Conservation (phyloP, 805 yeast species). For the Saturnispora halmiae region DNA sequence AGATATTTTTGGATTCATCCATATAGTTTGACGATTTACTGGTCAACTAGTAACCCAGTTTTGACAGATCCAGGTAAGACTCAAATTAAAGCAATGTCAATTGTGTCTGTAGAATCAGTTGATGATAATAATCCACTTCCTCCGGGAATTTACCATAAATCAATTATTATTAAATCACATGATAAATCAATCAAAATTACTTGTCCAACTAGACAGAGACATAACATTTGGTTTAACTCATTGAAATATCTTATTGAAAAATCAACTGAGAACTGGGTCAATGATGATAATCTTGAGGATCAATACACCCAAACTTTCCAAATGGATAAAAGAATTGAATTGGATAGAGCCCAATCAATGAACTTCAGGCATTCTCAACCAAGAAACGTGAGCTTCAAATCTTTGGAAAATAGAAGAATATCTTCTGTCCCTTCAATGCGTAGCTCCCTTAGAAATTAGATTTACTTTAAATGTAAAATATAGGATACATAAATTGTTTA, state of each 20-base stretch:
- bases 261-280: slow-evolving; percentile 47
- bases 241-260: slow-evolving; percentile 64
- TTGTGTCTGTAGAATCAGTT: slow-evolving; percentile 67
- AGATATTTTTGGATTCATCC: slow-evolving; percentile 97
- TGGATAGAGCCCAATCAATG: slow-evolving; percentile 24
- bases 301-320: slow-evolving; percentile 24
- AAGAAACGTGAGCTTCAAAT: slow-evolving; percentile 12
- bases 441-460: slow-evolving; percentile 9
- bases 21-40: slow-evolving; percentile 78
- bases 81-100: slow-evolving; percentile 72
- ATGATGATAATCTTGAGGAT: slow-evolving; percentile 38
- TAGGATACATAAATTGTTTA: background rate
- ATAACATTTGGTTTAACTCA: slow-evolving; percentile 85
- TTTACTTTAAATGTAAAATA: background rate
- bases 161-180: slow-evolving; percentile 61
- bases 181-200: slow-evolving; percentile 66
- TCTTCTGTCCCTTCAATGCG: slow-evolving; percentile 11
- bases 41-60: slow-evolving; percentile 80
- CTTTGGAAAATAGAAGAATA: slow-evolving; percentile 4
- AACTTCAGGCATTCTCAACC: slow-evolving; percentile 24
- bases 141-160: slow-evolving; percentile 78
- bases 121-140: slow-evolving; percentile 83
- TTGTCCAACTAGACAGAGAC: slow-evolving; percentile 80
- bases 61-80: slow-evolving; percentile 55
- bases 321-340: slow-evolving; percentile 22